Evolutionary conservation across 495 filamentous ascomycete species (phyloP).

Genomic region (Evansstolkia leycettana): DNA sequence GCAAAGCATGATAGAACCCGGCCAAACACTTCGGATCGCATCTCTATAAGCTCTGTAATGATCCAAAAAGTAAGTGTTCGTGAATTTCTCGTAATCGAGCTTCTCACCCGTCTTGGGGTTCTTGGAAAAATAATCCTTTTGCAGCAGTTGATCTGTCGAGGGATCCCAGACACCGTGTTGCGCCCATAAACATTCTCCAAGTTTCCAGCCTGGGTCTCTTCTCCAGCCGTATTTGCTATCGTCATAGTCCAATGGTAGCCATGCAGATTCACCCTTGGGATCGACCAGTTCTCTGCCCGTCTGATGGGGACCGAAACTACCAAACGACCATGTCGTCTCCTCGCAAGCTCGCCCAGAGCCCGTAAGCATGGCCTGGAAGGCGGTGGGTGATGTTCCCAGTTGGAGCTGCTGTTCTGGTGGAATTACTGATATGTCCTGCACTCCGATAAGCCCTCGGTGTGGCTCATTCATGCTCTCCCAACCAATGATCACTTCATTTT

Average conservation of each 20-base stretch:
- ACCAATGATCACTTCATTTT: conserved; percentile 79
- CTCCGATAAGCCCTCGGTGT: conserved; percentile 78
- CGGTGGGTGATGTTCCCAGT: conserved; percentile 86
- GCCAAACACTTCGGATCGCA: conserved; percentile 61
- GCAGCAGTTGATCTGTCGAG: conserved; percentile 57
- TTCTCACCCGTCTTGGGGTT: conserved; percentile 55
- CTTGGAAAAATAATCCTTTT: conserved; percentile 80
- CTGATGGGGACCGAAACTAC: conserved; percentile 81
- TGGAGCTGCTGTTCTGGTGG: conserved; percentile 84
- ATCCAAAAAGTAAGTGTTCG: conserved; percentile 77
- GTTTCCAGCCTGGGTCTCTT: conserved; percentile 74
- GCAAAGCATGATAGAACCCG: conserved; percentile 74
- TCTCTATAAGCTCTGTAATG: conserved; percentile 68
- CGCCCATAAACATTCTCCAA: conserved; percentile 92
- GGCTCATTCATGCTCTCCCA: conserved; percentile 97
- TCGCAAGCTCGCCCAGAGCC: conserved; percentile 86
- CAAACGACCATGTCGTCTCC: conserved; percentile 85
- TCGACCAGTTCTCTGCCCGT: conserved; percentile 74
- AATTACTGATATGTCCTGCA: conserved; percentile 68
- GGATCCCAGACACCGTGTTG: conserved; percentile 96
- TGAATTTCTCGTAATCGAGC: conserved; percentile 73
- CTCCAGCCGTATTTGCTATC: conserved; percentile 85
- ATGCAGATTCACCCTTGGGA: conserved; percentile 72
- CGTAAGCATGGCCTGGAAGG: conserved; percentile 85
- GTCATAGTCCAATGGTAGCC: conserved; percentile 70